Conservation (phyloP, 108 stramenopile species). For the Cyclotella choctawhatcheeana region DNA sequence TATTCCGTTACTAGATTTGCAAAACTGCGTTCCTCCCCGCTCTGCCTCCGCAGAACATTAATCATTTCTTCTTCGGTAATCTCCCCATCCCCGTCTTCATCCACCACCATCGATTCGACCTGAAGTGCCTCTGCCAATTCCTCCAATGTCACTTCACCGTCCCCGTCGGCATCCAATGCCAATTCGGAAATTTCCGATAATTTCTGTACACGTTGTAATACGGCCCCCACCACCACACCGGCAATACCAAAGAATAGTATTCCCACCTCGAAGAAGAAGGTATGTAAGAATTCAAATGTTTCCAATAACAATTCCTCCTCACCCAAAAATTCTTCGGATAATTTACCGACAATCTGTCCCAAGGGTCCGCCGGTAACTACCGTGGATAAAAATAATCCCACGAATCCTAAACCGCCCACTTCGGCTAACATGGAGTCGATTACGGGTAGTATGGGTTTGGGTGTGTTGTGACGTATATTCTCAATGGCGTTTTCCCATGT, state of each 20-base stretch:
- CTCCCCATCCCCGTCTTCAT: slow-evolving; percentile 46
- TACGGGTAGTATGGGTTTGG: slow-evolving; percentile 35
- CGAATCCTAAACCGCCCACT: slow-evolving; percentile 48
- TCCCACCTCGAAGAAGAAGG: slow-evolving; percentile 51
- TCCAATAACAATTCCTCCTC: slow-evolving; percentile 50
- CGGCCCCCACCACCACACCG: slow-evolving; percentile 36
- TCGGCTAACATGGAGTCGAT: slow-evolving; percentile 53
- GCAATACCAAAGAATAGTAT: slow-evolving; percentile 46
- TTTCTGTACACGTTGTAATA: slow-evolving; percentile 27
- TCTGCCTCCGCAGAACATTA: slow-evolving; percentile 14
- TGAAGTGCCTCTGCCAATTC: slow-evolving; percentile 44
- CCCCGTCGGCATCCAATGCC: slow-evolving; percentile 45
- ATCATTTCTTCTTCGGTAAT: slow-evolving; percentile 38
- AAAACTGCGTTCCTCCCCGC: background rate
- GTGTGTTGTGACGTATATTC: slow-evolving; percentile 20
- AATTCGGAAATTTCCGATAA: slow-evolving; percentile 16
- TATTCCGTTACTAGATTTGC: background rate
- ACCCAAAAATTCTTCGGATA: slow-evolving; percentile 44
- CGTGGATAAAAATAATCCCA: slow-evolving; percentile 38
- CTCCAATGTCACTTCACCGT: slow-evolving; percentile 43
- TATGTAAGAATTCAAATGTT: slow-evolving; percentile 53
- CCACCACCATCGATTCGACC: slow-evolving; percentile 29
- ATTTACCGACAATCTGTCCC: slow-evolving; percentile 19
- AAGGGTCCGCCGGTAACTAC: slow-evolving; percentile 35
- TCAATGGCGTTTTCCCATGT: slow-evolving; percentile 46